A percentile compares a stretch with the other conserved stretches of the same genome.
Evolutionary conservation across 345 rosid species (phyloP).

Genomic region (Syzygium aqueum): DNA sequence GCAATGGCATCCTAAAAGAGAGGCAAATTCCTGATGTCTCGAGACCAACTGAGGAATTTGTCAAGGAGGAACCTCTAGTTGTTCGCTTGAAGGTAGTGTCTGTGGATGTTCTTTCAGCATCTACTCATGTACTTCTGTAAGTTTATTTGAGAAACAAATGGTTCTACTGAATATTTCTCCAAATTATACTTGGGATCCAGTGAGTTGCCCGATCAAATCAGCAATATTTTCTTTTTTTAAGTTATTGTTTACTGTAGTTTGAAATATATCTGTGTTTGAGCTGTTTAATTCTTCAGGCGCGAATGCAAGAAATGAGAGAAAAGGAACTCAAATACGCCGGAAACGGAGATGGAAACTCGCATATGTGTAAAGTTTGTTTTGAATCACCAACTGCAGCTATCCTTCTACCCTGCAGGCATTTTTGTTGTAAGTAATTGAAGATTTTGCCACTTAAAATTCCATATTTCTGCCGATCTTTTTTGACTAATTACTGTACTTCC

Average conservation of each 20-base stretch:
- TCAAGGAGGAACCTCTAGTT: slow-evolving; percentile 83
- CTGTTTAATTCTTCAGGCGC: slow-evolving; percentile 41
- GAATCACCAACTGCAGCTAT: slow-evolving; percentile 95
- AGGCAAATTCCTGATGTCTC: slow-evolving; percentile 36
- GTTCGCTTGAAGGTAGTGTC: slow-evolving; percentile 74
- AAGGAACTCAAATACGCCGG: slow-evolving; percentile 63
- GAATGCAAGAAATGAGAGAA: slow-evolving; percentile 99
- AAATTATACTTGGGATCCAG: neutral
- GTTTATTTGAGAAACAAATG: neutral
- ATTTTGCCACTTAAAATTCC: neutral
- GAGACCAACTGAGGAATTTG: slow-evolving; percentile 44
- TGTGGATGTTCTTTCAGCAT: neutral
- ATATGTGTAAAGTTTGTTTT: slow-evolving; percentile 93
- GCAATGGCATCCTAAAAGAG: slow-evolving; percentile 34
- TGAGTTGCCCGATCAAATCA: neutral
- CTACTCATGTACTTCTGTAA: neutral
- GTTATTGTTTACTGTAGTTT: neutral
- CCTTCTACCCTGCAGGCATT: slow-evolving; percentile 98
- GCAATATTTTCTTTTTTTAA: neutral
- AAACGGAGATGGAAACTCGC: slow-evolving; percentile 83
- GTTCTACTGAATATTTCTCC: neutral
- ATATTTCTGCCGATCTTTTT: neutral
- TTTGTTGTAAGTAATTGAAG: slow-evolving; percentile 65
- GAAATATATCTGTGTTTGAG: neutral
- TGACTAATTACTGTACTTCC: neutral